Evolutionary conservation across 331 rosid species (phyloP).

Genomic region (Erythrophleum ivorense): DNA sequence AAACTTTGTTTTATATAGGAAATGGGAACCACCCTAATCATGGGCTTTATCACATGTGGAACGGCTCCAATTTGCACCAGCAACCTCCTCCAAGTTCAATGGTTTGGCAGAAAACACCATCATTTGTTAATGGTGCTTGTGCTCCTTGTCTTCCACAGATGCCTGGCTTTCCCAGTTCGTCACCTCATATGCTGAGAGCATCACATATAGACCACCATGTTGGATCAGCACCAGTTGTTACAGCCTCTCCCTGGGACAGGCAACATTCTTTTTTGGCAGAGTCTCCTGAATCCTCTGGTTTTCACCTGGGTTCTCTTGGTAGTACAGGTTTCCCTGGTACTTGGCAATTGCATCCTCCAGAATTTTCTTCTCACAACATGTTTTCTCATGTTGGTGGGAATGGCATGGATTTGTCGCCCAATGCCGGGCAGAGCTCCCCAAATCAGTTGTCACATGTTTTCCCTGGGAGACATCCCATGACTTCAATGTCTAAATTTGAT

Average conservation of each 20-base stretch:
- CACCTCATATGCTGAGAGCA: conserved; percentile 57
- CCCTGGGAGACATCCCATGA: conserved; percentile 62
- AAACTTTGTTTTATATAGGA: conserved; percentile 46
- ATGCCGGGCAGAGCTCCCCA: conserved; percentile 58
- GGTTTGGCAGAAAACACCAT: conserved; percentile 65
- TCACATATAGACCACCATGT: conserved; percentile 60
- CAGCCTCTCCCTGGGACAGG: conserved; percentile 71
- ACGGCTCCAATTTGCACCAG: conserved; percentile 58
- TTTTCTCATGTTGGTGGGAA: conserved; percentile 64
- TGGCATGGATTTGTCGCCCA: conserved; percentile 54
- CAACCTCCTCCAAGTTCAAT: conserved; percentile 57
- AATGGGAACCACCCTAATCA: conserved; percentile 57
- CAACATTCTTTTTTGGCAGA: conserved; percentile 52
- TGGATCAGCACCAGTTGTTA: conserved; percentile 76
- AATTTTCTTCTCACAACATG: conserved; percentile 54
- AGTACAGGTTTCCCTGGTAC: conserved; percentile 61
- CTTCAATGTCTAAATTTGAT: conserved; percentile 63
- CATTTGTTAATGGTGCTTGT: conserved; percentile 58
- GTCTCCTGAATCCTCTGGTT: conserved; percentile 66
- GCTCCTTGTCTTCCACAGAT: conserved; percentile 57
- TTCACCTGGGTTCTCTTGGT: conserved; percentile 65
- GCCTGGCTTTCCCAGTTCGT: conserved; percentile 57
- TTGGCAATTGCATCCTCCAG: conserved; percentile 65
- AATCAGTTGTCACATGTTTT: conserved; percentile 54
- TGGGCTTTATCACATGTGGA: conserved; percentile 63